Base-by-base conservation (phyloP, 306 rosid species). In the Vigna trinervia region DNA sequence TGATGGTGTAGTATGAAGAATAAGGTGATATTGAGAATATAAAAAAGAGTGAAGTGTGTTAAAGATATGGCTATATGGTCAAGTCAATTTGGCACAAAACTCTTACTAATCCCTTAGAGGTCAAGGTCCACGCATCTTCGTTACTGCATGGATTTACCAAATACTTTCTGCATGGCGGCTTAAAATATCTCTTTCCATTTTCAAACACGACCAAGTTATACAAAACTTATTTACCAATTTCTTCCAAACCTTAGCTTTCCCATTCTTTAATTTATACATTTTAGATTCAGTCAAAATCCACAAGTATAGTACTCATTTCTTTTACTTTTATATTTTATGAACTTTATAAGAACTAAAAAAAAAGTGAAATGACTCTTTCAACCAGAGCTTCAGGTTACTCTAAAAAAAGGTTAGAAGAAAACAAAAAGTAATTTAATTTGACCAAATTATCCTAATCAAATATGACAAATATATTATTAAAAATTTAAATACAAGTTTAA, bases 51-150 rank as follows among this genome's bases (percentile, higher is more conserved):
- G 80, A 74, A 80, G 28, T 66, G 1, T 52, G 62, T 46, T 15
- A 41, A 79, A 26, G 74, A 28, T 9, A 45, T 4, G 51, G 57
- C 1, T 11, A 51, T 23, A 51, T 23, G 65, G 85, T 77, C 53
- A 53, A 78, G 85, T 82, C 82, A 77, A 82, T 26, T 65, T 71
- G 82, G 82, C 72, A 60, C 12, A 56, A 11, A 71, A 53, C 36
- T 45, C 17, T 1, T 22, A 79, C 67, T 38, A 51, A 79, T 51
- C 51, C 5, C 46, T 11, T 36, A 5, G 34, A 78, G 57, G 64
- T 60, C 78, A 70, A 71, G 71, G 73, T 61, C 51, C 48, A 19
- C 4, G 26, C 66, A 38, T 13, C 61, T 38, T 56, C 41, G 45
- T 54, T 65, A 45, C 43, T 61, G n/a, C 54, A 46, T 81, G 66